Conservation (phyloP, 2,329 filamentous ascomycete genomes). For the Coniochaeta sp. region DNA sequence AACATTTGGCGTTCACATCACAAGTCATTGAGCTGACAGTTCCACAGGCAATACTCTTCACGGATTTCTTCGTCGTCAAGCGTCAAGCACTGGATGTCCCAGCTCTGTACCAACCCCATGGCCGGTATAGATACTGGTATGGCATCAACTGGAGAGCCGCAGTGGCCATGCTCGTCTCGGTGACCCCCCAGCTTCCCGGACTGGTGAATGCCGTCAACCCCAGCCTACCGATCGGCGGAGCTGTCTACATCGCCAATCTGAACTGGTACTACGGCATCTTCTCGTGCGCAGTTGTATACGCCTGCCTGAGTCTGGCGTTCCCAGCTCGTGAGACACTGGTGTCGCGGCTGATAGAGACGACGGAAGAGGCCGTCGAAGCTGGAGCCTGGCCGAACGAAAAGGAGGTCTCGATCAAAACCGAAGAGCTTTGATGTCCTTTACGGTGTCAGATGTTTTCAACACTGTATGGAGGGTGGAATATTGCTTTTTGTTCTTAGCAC, state of each 20-base stretch:
- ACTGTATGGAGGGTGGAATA: not conserved
- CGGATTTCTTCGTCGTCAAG: conserved; percentile 8
- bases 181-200: conserved; percentile 5
- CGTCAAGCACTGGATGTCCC: conserved; percentile 10
- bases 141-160: conserved; percentile 12
- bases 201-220: conserved; percentile 7
- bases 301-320: conserved; percentile 5
- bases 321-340: conserved; percentile 6
- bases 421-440: not conserved
- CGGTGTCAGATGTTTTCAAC: not conserved
- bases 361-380: conserved; percentile 1
- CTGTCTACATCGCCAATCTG: conserved; percentile 1
- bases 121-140: conserved; percentile 34
- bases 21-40: conserved; percentile 27
- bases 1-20: conserved; percentile 43
- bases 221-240: conserved; percentile 7
- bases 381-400: not conserved
- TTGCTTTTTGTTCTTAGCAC: not conserved
- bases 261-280: conserved; percentile 8
- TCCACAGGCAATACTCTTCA: conserved; percentile 15
- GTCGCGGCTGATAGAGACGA: not conserved
- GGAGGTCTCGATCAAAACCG: not conserved
- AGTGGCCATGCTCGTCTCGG: conserved; percentile 7
- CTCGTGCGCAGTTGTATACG: conserved; percentile 1
- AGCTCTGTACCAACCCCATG: conserved; percentile 25